Evolutionary conservation across 73 alveolate genomes (phyloP).

Genomic region (Symbiodinium natans): DNA sequence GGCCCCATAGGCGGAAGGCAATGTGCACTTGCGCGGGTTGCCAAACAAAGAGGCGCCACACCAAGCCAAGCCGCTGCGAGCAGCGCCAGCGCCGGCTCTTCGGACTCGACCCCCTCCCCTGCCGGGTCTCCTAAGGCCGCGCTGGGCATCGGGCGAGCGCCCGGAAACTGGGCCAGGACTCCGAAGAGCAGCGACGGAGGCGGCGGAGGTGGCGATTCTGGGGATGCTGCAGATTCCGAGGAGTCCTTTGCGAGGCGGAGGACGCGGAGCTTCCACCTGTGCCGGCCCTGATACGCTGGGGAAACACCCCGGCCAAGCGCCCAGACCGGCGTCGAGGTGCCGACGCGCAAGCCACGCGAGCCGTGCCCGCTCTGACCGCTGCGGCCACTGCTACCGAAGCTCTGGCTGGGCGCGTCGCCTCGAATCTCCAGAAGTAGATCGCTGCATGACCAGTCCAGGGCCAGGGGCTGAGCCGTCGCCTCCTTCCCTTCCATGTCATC

Average conservation of each 20-base stretch:
- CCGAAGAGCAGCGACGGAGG: conserved; percentile 15
- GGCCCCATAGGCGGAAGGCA: too few relatives aligned
- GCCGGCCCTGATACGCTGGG: conserved; percentile 69
- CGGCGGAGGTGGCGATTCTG: too few relatives aligned
- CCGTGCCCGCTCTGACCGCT: too few relatives aligned
- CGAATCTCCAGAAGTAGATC: conserved; percentile 9
- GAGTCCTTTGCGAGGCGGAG: not conserved
- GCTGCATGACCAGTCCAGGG: conserved; percentile 52
- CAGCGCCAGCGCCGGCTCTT: not conserved
- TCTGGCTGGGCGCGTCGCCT: not conserved
- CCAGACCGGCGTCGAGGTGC: not conserved
- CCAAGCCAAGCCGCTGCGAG: not conserved
- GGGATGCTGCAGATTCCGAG: not conserved
- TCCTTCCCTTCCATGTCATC: too few relatives aligned
- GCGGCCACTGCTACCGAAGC: too few relatives aligned
- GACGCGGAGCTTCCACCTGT: conserved; percentile 7
- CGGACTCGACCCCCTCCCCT: too few relatives aligned
- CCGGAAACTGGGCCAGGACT: conserved; percentile 52
- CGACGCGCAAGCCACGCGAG: not conserved
- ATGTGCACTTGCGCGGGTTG: too few relatives aligned
- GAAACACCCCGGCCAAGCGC: conserved; percentile 36
- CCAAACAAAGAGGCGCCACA: too few relatives aligned
- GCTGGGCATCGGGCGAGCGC: conserved; percentile 46
- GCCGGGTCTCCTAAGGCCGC: not conserved
- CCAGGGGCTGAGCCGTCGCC: not conserved